phyloP scores from a whole-genome alignment of 208 protist species.

The Crithidia sp. region DNA sequence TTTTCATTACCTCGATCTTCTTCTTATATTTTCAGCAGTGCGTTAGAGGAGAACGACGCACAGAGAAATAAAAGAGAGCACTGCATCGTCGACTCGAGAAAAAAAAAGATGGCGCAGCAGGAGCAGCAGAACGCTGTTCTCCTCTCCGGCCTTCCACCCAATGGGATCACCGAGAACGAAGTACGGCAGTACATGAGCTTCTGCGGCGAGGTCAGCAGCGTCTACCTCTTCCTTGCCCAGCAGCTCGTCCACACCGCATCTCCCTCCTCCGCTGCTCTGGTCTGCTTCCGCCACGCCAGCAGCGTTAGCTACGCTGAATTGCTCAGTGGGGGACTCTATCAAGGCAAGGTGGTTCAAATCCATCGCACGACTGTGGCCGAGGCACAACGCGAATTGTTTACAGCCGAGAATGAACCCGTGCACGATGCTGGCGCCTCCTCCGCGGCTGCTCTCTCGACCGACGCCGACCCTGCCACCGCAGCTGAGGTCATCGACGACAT shows the following conservation, averaged over 20 bases:
- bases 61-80: no score
- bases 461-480: no score
- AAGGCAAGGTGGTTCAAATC: conserved; percentile 19
- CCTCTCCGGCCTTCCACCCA: background rate
- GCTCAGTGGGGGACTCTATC: conserved; percentile 15
- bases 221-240: background rate
- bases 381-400: background rate
- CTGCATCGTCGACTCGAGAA: background rate
- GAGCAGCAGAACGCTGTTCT: conserved; percentile 1
- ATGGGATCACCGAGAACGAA: conserved; percentile 2
- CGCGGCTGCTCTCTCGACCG: no score
- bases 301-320: conserved; percentile 18
- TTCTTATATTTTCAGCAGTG: no score
- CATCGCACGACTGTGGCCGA: background rate
- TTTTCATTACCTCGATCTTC: no score
- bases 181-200: conserved; percentile 15
- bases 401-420: background rate
- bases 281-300: conserved; percentile 17
- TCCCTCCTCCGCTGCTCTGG: conserved; percentile 5
- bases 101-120: background rate
- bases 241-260: background rate
- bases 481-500: background rate
- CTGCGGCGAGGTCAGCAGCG: background rate
- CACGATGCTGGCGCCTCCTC: no score
- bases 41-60: no score